phyloP scores from a whole-genome alignment of 441 rosid genomes.

The Adansonia grandidieri region DNA sequence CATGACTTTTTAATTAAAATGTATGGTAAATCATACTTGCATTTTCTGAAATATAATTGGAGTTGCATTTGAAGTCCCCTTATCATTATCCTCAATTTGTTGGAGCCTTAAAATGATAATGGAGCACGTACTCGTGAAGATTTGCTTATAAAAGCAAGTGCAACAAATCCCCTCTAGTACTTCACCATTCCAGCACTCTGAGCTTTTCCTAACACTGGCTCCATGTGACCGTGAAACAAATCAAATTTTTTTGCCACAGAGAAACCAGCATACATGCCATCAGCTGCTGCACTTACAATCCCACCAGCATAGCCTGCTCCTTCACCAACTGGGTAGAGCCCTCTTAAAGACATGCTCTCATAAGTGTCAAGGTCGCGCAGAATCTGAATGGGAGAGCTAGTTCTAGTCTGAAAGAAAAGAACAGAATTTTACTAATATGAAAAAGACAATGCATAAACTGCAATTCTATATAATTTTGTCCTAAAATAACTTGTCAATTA shows the following conservation, averaged over 20 bases:
- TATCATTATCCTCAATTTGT: conserved; percentile 18
- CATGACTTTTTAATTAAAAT: neutral
- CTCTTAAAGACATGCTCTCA: conserved; percentile 72
- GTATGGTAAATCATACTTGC: neutral
- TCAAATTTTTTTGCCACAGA: conserved; percentile 72
- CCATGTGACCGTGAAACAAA: conserved; percentile 58
- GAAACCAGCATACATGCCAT: conserved; percentile 85
- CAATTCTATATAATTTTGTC: neutral
- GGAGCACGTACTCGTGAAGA: neutral
- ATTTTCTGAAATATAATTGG: conserved; percentile 11
- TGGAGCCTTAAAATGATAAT: neutral
- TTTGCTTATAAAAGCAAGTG: neutral
- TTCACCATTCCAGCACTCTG: conserved; percentile 58
- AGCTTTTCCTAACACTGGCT: conserved; percentile 67
- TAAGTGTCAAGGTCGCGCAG: conserved; percentile 65
- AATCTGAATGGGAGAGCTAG: conserved; percentile 87
- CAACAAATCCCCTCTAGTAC: conserved; percentile 45
- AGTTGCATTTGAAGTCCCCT: conserved; percentile 17
- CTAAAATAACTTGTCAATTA: neutral
- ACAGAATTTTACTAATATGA: neutral
- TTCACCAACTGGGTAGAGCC: conserved; percentile 93
- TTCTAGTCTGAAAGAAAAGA: conserved; percentile 66
- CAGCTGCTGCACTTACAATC: conserved; percentile 95
- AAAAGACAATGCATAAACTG: neutral
- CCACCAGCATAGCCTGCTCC: conserved; percentile 99